phyloP scores from a whole-genome alignment of 352 stramenopile genomes.

The Pythium graminicola region DNA sequence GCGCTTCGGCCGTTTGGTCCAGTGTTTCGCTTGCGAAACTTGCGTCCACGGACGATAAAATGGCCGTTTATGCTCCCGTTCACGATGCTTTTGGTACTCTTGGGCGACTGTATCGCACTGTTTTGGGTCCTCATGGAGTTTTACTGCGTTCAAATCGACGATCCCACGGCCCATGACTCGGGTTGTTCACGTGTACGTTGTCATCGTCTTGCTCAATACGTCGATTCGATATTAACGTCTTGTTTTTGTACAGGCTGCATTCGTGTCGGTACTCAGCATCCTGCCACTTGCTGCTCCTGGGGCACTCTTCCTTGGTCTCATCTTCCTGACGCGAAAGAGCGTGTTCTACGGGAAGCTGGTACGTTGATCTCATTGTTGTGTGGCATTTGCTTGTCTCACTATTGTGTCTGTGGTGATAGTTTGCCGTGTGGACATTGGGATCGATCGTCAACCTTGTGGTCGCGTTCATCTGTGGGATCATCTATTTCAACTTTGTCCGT shows the following conservation, averaged over 20 bases:
- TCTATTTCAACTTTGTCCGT: slow-evolving; percentile 60
- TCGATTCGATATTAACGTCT: not conserved
- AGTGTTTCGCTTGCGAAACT: slow-evolving; percentile 55
- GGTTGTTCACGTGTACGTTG: slow-evolving; percentile 68
- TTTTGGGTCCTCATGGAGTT: slow-evolving; percentile 82
- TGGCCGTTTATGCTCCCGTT: slow-evolving; percentile 37
- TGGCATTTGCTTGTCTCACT: not conserved
- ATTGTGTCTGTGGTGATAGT: no score
- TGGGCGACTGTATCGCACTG: slow-evolving; percentile 50
- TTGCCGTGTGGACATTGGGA: slow-evolving; percentile 59
- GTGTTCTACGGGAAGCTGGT: slow-evolving; percentile 74
- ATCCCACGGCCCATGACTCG: slow-evolving; percentile 60
- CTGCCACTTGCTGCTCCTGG: slow-evolving; percentile 54
- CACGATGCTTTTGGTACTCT: slow-evolving; percentile 52
- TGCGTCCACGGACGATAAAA: slow-evolving; percentile 16
- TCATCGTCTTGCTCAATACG: not conserved
- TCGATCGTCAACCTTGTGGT: slow-evolving; percentile 68
- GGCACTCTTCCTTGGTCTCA: slow-evolving; percentile 55
- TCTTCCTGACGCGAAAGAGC: slow-evolving; percentile 64
- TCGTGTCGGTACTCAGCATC: slow-evolving; percentile 54
- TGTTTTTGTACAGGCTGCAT: slow-evolving; percentile 32
- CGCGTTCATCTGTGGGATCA: slow-evolving; percentile 46
- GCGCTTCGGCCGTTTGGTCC: slow-evolving; percentile 47
- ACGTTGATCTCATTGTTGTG: not conserved
- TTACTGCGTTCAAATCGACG: slow-evolving; percentile 81